Base-by-base conservation (phyloP, 2,329 filamentous ascomycete genomes). In the Trichoderma citrinoviride region DNA sequence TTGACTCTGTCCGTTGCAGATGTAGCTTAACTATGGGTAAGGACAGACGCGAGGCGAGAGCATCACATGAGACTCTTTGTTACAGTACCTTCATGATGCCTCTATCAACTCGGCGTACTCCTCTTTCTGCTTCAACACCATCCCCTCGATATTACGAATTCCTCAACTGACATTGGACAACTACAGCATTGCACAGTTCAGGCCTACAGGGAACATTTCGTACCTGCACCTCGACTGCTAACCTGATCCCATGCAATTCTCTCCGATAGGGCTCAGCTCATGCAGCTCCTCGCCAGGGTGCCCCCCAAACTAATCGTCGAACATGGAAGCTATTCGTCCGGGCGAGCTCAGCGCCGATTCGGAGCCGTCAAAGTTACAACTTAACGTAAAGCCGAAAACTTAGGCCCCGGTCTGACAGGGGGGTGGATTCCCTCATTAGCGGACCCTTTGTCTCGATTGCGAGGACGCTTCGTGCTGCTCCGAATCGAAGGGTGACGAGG, bases 211-310 rank as follows among this genome's bases (percentile, higher is more conserved):
- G 29, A 29, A 29, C 29, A 29, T 12, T 37, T 37, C 33, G 33
- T 52, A 52, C 25, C 27, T 23, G 50, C 50, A 12, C 33, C 29
- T 44, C 41, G 41, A 44, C 41, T 19, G 19, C 41, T 19, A 7
- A 37, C 33, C 10, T 29, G 12, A 37, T n/a, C n/a, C n/a, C n/a
- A n/a, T 17, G 50, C 8, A 3, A 40, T 21, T 55, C 1, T 41
- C 17, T 55, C 53, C 53, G 53, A 55, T 55, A 55, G 53, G 53
- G 53, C 53, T 55, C 27, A 40, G 50, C 50, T 54, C 29, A n/a
- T 25, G 41, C 27, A 40, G 29, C 50, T 54, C 29, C 19, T 25
- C n/a, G 17, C 37, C 19, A 41, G 53, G 53, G 29, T 40, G 29
- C 37, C 50, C 29, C 50, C 50, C 41, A 52, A 29, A 33, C 49